phyloP scores from a whole-genome alignment of 768 basidiomycete genomes.

The Punctularia strigosozonata region DNA sequence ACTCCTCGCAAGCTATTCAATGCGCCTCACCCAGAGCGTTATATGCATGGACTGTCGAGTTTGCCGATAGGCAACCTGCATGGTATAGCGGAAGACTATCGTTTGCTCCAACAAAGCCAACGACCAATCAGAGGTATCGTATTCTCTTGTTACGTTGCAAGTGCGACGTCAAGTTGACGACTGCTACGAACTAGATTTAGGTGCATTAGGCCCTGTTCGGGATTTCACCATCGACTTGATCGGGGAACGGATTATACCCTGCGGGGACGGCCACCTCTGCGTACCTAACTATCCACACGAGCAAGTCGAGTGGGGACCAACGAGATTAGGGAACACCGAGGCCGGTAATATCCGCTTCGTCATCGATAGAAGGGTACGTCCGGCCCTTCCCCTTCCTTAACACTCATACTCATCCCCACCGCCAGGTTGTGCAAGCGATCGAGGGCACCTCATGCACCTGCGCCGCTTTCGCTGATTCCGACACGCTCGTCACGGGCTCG shows the following conservation, averaged over 20 bases:
- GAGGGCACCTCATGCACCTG: conserved; percentile 66
- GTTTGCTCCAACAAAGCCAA: conserved; percentile 47
- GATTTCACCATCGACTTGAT: conserved; percentile 45
- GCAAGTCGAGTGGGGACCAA: conserved; percentile 54
- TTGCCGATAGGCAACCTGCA: conserved; percentile 61
- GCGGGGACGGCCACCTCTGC: conserved; percentile 42
- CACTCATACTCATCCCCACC: background rate
- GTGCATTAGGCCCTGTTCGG: conserved; percentile 30
- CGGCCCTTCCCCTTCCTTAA: background rate
- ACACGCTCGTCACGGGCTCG: conserved; percentile 69
- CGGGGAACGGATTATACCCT: conserved; percentile 51
- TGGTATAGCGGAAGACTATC: conserved; percentile 78
- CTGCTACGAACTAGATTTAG: conserved; percentile 30
- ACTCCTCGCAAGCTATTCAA: conserved; percentile 82
- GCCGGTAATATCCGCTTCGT: conserved; percentile 48
- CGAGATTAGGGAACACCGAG: conserved; percentile 20
- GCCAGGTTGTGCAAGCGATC: conserved; percentile 60
- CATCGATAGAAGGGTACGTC: conserved; percentile 46
- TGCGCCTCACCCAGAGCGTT: conserved; percentile 62
- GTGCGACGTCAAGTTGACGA: conserved; percentile 1
- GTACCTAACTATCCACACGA: conserved; percentile 55
- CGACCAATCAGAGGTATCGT: conserved; percentile 46
- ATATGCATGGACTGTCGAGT: conserved; percentile 57
- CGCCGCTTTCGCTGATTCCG: conserved; percentile 66
- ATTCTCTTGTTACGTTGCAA: background rate